These are phyloP conservation scores for Fremontodendron californicum DNA, from an alignment of 345 rosid genomes.

Conservation along the genomic window DNA sequence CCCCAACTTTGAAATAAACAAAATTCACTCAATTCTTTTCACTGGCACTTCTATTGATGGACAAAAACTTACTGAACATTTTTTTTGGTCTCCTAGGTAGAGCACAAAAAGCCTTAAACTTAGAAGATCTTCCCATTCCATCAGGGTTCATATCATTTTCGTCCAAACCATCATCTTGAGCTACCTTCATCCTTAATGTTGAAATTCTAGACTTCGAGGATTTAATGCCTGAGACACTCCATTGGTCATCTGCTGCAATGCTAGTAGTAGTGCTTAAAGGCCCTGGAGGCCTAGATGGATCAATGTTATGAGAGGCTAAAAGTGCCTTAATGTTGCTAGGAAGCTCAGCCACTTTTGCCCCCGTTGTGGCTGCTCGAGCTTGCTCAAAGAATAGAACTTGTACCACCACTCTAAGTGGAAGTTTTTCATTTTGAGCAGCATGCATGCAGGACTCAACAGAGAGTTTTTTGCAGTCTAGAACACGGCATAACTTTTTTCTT, in stretches of 20 bases:
- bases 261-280: constrained; percentile 64
- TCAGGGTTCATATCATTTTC: constrained; percentile 55
- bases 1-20: constrained; percentile 19
- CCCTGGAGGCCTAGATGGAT: constrained; percentile 66
- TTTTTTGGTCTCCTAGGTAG: constrained; percentile 60
- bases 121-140: constrained; percentile 55
- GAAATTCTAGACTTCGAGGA: constrained; percentile 65
- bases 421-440: constrained; percentile 88
- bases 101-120: constrained; percentile 64
- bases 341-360: constrained; percentile 66
- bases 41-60: constrained; percentile 44
- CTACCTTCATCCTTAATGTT: constrained; percentile 70
- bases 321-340: constrained; percentile 88
- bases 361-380: constrained; percentile 65
- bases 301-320: constrained; percentile 58
- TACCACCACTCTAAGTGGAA: constrained; percentile 87
- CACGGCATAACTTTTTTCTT: constrained; percentile 71
- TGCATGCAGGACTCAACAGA: constrained; percentile 97
- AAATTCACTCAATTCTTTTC: constrained; percentile 49
- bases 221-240: constrained; percentile 89
- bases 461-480: constrained; percentile 90
- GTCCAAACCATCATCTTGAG: constrained; percentile 65
- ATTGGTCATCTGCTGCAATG: constrained; percentile 65
- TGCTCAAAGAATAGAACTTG: constrained; percentile 97
- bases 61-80: constrained; percentile 56